phyloP scores from a whole-genome alignment of 2,329 filamentous ascomycete species.

The Fusarium oligoseptatum region DNA sequence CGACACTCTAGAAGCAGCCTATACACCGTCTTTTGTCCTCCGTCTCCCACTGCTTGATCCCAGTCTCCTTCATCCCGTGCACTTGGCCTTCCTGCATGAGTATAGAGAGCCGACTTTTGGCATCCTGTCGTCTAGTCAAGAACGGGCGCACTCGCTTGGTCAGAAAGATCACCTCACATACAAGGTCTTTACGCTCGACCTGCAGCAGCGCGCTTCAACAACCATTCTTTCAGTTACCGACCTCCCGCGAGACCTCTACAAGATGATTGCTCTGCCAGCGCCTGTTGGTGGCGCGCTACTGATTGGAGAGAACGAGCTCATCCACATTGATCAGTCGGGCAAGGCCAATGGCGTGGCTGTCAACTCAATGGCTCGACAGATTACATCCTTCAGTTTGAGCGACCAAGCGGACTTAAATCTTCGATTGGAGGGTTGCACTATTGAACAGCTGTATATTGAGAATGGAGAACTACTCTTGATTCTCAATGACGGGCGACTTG shows the following conservation, averaged over 20 bases:
- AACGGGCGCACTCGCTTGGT: slow-evolving; percentile 82
- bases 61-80: slow-evolving; percentile 86
- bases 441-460: slow-evolving; percentile 82
- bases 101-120: slow-evolving; percentile 98
- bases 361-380: slow-evolving; percentile 87
- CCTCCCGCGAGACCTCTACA: slow-evolving; percentile 88
- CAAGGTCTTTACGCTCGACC: slow-evolving; percentile 93
- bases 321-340: slow-evolving; percentile 96
- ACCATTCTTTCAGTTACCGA: slow-evolving; percentile 88
- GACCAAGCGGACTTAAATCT: slow-evolving; percentile 88
- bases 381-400: slow-evolving; percentile 84
- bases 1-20: slow-evolving; percentile 71
- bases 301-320: slow-evolving; percentile 88
- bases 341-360: slow-evolving; percentile 94
- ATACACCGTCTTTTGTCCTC: slow-evolving; percentile 92
- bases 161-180: slow-evolving; percentile 90
- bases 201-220: slow-evolving; percentile 93
- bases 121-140: slow-evolving; percentile 83
- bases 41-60: slow-evolving; percentile 91
- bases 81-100: slow-evolving; percentile 93
- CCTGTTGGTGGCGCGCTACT: slow-evolving; percentile 92
- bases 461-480: slow-evolving; percentile 88
- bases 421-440: slow-evolving; percentile 82
- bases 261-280: slow-evolving; percentile 83
- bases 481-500: slow-evolving; percentile 79